Evolutionary conservation across 2,329 filamentous ascomycete genomes (phyloP).

Genomic region (Pseudogymnoascus sp.): DNA sequence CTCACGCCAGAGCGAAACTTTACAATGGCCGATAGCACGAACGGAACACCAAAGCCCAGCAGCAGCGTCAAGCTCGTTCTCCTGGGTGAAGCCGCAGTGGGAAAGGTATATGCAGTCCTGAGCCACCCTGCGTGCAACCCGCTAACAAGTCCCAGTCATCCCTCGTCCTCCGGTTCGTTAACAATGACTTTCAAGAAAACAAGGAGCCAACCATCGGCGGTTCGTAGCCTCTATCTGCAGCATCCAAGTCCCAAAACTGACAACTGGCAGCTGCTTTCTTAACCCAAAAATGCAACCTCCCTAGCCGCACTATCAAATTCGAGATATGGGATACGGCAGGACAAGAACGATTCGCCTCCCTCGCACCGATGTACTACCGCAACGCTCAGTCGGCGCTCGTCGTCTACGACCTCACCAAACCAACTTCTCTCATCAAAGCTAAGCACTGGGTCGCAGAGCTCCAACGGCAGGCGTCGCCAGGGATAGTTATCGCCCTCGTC

Average conservation of each 20-base stretch:
- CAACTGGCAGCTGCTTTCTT: slow-evolving; percentile 72
- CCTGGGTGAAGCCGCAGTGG: slow-evolving; percentile 92
- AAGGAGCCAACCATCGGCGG: slow-evolving; percentile 99
- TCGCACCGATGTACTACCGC: slow-evolving; percentile 99
- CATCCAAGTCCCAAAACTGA: slow-evolving; percentile 6
- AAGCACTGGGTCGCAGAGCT: slow-evolving; percentile 99
- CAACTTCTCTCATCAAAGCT: slow-evolving; percentile 88
- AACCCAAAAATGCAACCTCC: slow-evolving; percentile 96
- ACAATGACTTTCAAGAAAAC: slow-evolving; percentile 99
- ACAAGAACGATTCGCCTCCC: slow-evolving; percentile 92
- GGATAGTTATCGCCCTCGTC: slow-evolving; percentile 93
- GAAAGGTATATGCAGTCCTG: slow-evolving; percentile 62
- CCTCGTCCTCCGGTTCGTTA: slow-evolving; percentile 94
- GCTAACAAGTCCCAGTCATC: slow-evolving; percentile 61
- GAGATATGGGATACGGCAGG: slow-evolving; percentile 98
- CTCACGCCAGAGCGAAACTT: not conserved
- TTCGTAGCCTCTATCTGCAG: slow-evolving; percentile 34
- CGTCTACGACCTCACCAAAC: slow-evolving; percentile 97
- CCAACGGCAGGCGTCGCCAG: slow-evolving; percentile 88
- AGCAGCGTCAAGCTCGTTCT: slow-evolving; percentile 99
- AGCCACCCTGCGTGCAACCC: not conserved
- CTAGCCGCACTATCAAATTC: slow-evolving; percentile 84
- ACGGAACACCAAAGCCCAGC: slow-evolving; percentile 78
- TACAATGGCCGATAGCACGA: slow-evolving; percentile 63
- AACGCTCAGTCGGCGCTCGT: slow-evolving; percentile 96